Base-by-base conservation (phyloP, 1,139 yeast genomes). In the Citeromyces hawaiiensis region DNA sequence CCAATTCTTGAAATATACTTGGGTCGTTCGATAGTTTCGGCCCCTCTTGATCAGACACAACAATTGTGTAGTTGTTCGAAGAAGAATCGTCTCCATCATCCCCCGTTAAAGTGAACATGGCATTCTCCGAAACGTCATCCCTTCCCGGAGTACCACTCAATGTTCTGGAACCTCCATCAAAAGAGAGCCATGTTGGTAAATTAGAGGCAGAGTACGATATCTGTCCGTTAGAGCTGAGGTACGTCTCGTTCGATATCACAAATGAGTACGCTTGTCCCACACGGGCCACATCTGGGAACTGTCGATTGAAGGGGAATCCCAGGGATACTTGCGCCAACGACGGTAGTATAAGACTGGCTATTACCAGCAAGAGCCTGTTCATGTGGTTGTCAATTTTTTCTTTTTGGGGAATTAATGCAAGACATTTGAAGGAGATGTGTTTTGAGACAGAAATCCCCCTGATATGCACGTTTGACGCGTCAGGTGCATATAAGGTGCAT, bases 211-310 rank as follows among this genome's bases (percentile, higher is more conserved):
- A 50, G 55, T 83, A 86, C 4, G 61, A 45, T 21, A 86, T 66
- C 16, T 59, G 55, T 14, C 65, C 63, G 14, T 52, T 53, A 18
- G 60, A 57, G 3, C 83, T 70, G 45, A 70, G 66, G 56, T 73
- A 87, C 3, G 98, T 88, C 47, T 78, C 75, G 43, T 70, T 63
- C 39, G 88, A 79, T 42, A 91, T 61, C 36, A 77, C 70, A 59
- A 85, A 91, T n/a, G 62, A 47, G 60, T 81, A 91, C 1, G 57
- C 52, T 47, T 73, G 64, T 46, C 75, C 73, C 14, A 75, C 72
- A 43, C 94, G 68, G 4, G 95, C 96, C 10, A 91, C 83, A 31
- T 87, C 81, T 14, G 97, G 97, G 32, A 77, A 68, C 59, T 91
- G 98, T 53, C 78, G 76, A 47, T 71, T 61, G 52, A 91, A 72